phyloP scores from a whole-genome alignment of 139 green algal genomes.

The Ettlia oleoabundans region DNA sequence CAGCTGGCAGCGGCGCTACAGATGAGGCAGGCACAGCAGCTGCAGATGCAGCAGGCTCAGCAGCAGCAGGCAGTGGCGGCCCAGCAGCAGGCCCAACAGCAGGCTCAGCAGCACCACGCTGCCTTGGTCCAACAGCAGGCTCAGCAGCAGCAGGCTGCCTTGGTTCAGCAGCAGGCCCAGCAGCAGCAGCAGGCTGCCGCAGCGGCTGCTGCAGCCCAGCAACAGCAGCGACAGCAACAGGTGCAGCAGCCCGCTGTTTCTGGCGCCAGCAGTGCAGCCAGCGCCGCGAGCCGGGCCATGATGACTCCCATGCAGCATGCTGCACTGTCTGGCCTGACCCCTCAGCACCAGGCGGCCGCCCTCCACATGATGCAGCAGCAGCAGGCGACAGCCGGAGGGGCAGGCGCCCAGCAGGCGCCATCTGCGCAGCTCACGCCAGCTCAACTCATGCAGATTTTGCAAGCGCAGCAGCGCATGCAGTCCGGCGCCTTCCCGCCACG shows the following conservation, averaged over 20 bases:
- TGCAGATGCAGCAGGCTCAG: background rate
- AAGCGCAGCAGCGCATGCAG: background rate
- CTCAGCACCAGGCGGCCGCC: background rate
- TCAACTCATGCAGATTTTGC: background rate
- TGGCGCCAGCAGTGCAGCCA: background rate
- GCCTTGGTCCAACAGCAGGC: background rate
- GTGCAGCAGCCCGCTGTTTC: no score
- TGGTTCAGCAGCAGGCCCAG: background rate
- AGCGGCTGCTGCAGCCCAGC: no score
- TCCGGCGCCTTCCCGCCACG: background rate
- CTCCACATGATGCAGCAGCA: background rate
- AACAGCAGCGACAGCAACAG: background rate
- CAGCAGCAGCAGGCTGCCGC: background rate
- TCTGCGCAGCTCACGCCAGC: background rate
- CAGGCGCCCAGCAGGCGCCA: background rate
- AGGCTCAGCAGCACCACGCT: background rate
- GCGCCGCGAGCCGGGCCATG: background rate
- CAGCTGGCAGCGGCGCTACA: constrained; percentile 6
- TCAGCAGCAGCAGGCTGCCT: background rate
- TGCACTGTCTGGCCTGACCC: background rate
- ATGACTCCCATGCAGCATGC: background rate
- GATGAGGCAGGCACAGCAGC: background rate
- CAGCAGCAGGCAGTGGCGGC: background rate
- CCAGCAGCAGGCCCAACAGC: background rate
- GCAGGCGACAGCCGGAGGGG: background rate